Base-by-base conservation (phyloP, 1,139 yeast genomes). In the Pneumocystis murina region DNA sequence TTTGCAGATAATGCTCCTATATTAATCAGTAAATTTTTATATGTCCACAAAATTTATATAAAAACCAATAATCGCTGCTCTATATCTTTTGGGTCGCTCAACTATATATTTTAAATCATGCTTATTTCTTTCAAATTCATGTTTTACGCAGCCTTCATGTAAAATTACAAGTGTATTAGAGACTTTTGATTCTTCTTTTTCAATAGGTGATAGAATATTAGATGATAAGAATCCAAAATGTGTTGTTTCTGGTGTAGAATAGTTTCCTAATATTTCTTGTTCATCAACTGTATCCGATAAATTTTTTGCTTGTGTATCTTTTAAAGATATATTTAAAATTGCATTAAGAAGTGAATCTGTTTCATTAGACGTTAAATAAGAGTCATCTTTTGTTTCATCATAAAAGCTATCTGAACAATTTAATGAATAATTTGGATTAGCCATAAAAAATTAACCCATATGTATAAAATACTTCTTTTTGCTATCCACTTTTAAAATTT, bases 11-110 rank as follows among this genome's bases (percentile, higher is more conserved):
- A 75, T 5, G 84, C 80, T 62, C 83, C 80, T 55, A 76, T 73
- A 24, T 87, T 73, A 69, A 82, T 84, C 68, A 80, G 77, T 40
- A 82, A 81, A 0, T 92, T 55, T 2, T 66, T 94, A 66, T 79
- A 82, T 80, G 84, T 81, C 8, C 91, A 80, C 48, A 85, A 73
- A 0, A 95, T 94, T 0, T 90, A 33, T 85, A 0, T 91, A 83
- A 24, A 88, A 81, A 0, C 96, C 96, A 67, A 88, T 77, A 35
- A 90, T 82, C 17, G 86, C 79, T 0, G 95, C 95, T 66, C 85
- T 77, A 62, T 88, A 75, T 61, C 96, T 76, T 74, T 88, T 92
- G 0, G 96, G 96, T 61, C 95, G 77, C 73, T 88, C 96, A 40
- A 88, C 94, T 60, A 88, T 85, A 0, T 92, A 83, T 28, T 85